Evolutionary conservation across 1,284 basidiomycete genomes (phyloP).

Genomic region (Earliella scabrosa): DNA sequence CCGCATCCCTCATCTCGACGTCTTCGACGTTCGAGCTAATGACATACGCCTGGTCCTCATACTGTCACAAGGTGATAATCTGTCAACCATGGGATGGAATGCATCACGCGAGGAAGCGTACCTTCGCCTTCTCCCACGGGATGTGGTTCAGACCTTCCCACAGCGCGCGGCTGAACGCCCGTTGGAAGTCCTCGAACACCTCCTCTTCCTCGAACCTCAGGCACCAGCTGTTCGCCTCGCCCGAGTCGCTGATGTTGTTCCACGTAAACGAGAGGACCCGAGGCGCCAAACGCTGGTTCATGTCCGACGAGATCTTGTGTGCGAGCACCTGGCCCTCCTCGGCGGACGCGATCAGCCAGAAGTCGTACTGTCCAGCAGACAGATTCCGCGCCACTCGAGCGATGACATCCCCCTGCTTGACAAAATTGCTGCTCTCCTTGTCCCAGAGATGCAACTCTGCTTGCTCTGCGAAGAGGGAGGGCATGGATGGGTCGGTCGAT

Average conservation of each 20-base stretch:
- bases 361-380: slow-evolving; percentile 51
- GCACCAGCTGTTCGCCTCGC: slow-evolving; percentile 81
- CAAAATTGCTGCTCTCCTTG: slow-evolving; percentile 68
- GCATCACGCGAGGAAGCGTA: slow-evolving; percentile 32
- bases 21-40: slow-evolving; percentile 76
- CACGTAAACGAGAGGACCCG: slow-evolving; percentile 80
- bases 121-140: slow-evolving; percentile 85
- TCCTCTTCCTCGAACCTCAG: slow-evolving; percentile 71
- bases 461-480: slow-evolving; percentile 46
- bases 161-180: slow-evolving; percentile 70
- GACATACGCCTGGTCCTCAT: slow-evolving; percentile 82
- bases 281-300: slow-evolving; percentile 76
- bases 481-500: slow-evolving; percentile 28
- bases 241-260: slow-evolving; percentile 73
- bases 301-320: slow-evolving; percentile 69
- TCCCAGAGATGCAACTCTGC: slow-evolving; percentile 81
- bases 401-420: slow-evolving; percentile 72
- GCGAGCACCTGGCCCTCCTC: slow-evolving; percentile 56
- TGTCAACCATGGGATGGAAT: neutral
- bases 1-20: slow-evolving; percentile 83
- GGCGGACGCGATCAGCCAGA: slow-evolving; percentile 66
- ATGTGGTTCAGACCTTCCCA: slow-evolving; percentile 87
- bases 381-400: slow-evolving; percentile 68
- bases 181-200: slow-evolving; percentile 68
- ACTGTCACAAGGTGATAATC: slow-evolving; percentile 39